These are phyloP conservation scores for Plantago elongata DNA, from an alignment of 257 asterid genomes.

Conservation along the genomic window DNA sequence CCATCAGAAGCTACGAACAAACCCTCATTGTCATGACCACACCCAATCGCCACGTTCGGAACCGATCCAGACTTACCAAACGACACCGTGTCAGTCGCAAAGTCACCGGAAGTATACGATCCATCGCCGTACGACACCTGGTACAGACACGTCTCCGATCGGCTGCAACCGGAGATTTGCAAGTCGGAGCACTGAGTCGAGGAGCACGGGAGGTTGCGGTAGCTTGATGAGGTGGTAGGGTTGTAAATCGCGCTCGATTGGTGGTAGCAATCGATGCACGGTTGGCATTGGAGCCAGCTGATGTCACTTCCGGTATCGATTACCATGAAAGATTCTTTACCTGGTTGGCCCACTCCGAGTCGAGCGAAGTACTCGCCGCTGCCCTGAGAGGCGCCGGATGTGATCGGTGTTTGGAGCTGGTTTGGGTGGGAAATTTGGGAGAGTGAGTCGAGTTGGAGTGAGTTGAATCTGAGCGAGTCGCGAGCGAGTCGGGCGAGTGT, in stretches of 20 bases:
- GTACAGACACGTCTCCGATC: conserved; percentile 31
- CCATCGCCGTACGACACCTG: conserved; percentile 72
- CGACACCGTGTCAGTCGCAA: conserved; percentile 62
- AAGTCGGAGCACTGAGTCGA: conserved; percentile 45
- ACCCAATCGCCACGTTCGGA: conserved; percentile 51
- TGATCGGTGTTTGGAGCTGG: conserved; percentile 39
- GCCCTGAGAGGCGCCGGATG: conserved; percentile 55
- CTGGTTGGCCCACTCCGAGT: conserved; percentile 71
- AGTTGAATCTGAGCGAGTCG: conserved; percentile 25
- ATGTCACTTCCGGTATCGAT: conserved; percentile 73
- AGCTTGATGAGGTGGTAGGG: conserved; percentile 48
- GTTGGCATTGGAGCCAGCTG: conserved; percentile 77
- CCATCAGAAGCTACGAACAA: conserved; percentile 67
- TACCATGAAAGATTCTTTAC: conserved; percentile 33
- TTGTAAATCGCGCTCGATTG: conserved; percentile 59
- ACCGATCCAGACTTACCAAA: conserved; percentile 51
- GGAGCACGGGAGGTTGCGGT: conserved; percentile 35
- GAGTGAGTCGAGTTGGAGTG: conserved; percentile 9
- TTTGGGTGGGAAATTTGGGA: conserved; percentile 24
- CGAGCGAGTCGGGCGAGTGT: conserved; percentile 25
- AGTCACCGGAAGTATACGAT: conserved; percentile 52
- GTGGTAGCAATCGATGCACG: conserved; percentile 58
- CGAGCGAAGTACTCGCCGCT: conserved; percentile 77
- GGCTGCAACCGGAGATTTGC: conserved; percentile 34
- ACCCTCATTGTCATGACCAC: conserved; percentile 75